Conservation (phyloP, 768 basidiomycete species). For the Trichaptum fuscoviolaceum region DNA sequence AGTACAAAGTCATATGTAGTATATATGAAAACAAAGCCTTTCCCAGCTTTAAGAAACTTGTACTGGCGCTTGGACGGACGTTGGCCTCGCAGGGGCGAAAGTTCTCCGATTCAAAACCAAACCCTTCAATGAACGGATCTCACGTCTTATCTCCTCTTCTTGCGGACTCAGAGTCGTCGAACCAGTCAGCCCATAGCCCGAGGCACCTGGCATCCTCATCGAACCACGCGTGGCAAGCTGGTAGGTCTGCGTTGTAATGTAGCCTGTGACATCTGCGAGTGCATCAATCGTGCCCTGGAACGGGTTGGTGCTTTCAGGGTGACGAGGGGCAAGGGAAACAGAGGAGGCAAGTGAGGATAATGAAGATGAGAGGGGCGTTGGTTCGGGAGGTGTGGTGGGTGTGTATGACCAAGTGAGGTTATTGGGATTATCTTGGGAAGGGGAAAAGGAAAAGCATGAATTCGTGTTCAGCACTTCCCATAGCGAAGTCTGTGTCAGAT, state of each 20-base stretch:
- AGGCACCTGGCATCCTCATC: conserved; percentile 13
- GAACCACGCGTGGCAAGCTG: conserved; percentile 24
- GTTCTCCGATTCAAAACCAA: conserved; percentile 62
- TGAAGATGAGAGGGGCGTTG: conserved; percentile 15
- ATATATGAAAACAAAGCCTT: too few species aligned
- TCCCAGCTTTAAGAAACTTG: neutral
- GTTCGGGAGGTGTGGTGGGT: conserved; percentile 23
- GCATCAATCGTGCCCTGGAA: conserved; percentile 61
- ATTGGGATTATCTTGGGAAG: conserved; percentile 19
- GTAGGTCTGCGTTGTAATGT: conserved; percentile 72
- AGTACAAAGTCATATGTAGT: too few species aligned
- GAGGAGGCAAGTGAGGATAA: conserved; percentile 17
- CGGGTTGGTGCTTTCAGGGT: conserved; percentile 22
- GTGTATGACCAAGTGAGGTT: conserved; percentile 34
- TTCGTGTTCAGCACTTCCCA: conserved; percentile 57
- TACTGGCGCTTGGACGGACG: neutral
- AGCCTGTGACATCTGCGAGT: conserved; percentile 71
- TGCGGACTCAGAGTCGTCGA: conserved; percentile 25
- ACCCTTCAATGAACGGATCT: conserved; percentile 74
- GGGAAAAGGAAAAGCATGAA: conserved; percentile 43
- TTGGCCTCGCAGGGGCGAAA: neutral
- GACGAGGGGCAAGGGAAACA: conserved; percentile 8
- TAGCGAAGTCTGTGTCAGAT: conserved; percentile 35
- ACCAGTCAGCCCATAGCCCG: conserved; percentile 25
- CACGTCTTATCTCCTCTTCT: conserved; percentile 67